phyloP scores from a whole-genome alignment of 352 stramenopile species.

The Pythium biforme region DNA sequence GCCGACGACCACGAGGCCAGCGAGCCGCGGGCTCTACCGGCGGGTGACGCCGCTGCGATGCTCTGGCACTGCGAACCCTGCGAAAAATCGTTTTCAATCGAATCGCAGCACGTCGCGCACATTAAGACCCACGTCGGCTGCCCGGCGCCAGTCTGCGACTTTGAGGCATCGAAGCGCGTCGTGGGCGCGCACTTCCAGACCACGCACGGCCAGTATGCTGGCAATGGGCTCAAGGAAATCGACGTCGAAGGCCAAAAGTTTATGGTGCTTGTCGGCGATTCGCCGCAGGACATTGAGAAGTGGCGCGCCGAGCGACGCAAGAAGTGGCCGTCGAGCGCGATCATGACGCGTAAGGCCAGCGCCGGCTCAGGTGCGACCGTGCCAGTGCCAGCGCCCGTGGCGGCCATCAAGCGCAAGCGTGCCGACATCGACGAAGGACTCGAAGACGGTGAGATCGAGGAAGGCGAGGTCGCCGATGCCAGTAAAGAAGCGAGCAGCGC shows the following conservation, averaged over 20 bases:
- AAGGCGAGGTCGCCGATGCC: constrained; percentile 20
- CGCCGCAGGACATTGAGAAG: constrained; percentile 72
- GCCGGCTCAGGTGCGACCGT: constrained; percentile 8
- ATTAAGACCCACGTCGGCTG: constrained; percentile 70
- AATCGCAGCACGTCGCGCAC: constrained; percentile 72
- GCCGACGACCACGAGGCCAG: background rate
- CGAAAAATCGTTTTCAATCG: constrained; percentile 67
- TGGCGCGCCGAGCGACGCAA: constrained; percentile 78
- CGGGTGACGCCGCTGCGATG: constrained; percentile 2
- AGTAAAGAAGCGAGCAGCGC: background rate
- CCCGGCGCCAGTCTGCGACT: constrained; percentile 55
- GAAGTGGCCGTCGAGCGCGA: constrained; percentile 47
- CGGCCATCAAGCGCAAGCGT: constrained; percentile 49
- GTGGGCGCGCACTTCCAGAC: constrained; percentile 70
- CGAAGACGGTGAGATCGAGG: constrained; percentile 62
- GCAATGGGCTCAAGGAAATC: constrained; percentile 76
- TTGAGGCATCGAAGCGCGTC: constrained; percentile 73
- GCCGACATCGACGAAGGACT: constrained; percentile 36
- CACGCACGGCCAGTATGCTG: constrained; percentile 62
- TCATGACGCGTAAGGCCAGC: constrained; percentile 17
- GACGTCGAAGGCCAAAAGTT: constrained; percentile 87
- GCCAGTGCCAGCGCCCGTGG: background rate
- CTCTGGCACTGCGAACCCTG: constrained; percentile 65
- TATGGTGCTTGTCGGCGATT: constrained; percentile 81
- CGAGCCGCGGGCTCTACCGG: no score